Conservation (phyloP, 345 rosid genomes). For the Acer campestre region DNA sequence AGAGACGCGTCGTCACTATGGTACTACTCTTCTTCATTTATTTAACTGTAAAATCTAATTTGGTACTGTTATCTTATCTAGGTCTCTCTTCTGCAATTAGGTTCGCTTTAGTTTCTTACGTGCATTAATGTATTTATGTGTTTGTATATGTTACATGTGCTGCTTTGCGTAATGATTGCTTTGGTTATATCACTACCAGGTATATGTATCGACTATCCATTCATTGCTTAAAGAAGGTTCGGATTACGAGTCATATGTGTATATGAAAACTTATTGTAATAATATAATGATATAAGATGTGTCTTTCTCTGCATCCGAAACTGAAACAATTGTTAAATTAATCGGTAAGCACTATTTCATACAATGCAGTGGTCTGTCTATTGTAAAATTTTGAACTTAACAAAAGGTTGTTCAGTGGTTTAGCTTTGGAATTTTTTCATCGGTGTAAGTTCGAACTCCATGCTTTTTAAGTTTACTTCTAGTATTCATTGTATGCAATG, state of each 20-base stretch:
- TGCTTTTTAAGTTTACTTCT: background rate
- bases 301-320: background rate
- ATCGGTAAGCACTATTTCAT: background rate
- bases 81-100: background rate
- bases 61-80: background rate
- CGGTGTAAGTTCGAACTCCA: background rate
- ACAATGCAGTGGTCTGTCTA: background rate
- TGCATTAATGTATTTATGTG: background rate
- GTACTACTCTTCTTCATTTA: conserved; percentile 32
- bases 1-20: conserved; percentile 71
- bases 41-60: background rate
- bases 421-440: background rate
- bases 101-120: background rate
- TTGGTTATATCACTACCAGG: background rate
- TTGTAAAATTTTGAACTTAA: background rate
- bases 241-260: background rate
- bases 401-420: background rate
- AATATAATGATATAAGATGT: background rate
- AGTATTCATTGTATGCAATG: background rate
- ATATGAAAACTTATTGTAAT: background rate
- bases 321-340: background rate
- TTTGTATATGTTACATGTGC: background rate
- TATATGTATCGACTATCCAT: background rate
- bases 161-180: background rate
- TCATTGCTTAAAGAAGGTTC: background rate